phyloP scores from a whole-genome alignment of 768 basidiomycete species.

The Lentinula edodes region DNA sequence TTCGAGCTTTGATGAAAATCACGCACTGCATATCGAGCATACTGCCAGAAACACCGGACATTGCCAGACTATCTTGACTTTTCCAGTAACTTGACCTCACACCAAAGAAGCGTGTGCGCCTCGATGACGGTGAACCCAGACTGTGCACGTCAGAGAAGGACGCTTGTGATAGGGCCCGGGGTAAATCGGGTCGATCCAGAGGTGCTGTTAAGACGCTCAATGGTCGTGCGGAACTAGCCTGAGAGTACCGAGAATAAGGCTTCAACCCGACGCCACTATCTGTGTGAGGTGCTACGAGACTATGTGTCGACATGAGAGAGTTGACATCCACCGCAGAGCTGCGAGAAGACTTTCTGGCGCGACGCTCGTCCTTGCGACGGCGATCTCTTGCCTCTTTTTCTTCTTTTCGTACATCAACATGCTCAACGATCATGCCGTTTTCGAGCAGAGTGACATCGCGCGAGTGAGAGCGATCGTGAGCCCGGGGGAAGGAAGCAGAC shows the following conservation, averaged over 20 bases:
- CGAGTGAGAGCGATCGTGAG: constrained; percentile 47
- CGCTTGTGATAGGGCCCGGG: constrained; percentile 68
- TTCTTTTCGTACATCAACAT: constrained; percentile 76
- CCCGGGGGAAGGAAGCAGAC: constrained; percentile 23
- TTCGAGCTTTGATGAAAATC: neutral
- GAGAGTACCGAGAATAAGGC: constrained; percentile 59
- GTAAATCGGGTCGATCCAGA: constrained; percentile 54
- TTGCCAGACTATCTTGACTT: constrained; percentile 77
- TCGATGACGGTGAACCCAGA: constrained; percentile 58
- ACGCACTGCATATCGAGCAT: constrained; percentile 93
- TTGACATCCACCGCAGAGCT: constrained; percentile 67
- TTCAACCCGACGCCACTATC: constrained; percentile 54
- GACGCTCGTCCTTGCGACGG: constrained; percentile 61
- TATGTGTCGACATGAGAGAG: constrained; percentile 67
- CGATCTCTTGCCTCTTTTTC: constrained; percentile 73
- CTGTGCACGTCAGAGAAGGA: constrained; percentile 81
- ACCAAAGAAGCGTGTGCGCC: constrained; percentile 74
- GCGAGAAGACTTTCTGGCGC: constrained; percentile 69
- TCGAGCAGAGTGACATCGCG: constrained; percentile 78
- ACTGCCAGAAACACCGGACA: constrained; percentile 79
- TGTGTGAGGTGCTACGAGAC: constrained; percentile 40
- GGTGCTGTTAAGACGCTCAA: constrained; percentile 58
- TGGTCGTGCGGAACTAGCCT: constrained; percentile 44
- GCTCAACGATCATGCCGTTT: constrained; percentile 87
- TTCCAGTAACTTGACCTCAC: constrained; percentile 70